These are phyloP conservation scores for Tulasnella sp. DNA, from an alignment of 768 basidiomycete genomes.

Conservation along the genomic window DNA sequence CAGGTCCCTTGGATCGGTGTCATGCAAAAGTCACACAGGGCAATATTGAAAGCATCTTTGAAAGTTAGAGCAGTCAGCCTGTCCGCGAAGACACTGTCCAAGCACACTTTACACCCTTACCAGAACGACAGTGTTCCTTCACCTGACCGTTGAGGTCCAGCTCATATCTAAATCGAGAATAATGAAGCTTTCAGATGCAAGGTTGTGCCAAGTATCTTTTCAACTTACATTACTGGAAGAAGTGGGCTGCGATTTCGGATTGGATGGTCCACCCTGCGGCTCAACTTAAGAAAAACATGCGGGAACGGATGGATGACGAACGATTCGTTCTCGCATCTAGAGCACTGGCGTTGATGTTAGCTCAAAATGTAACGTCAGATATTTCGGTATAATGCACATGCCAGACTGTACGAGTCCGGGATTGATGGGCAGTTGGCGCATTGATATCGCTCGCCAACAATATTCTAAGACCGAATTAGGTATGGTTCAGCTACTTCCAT, in stretches of 20 bases:
- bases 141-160: background rate
- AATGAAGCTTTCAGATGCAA: background rate
- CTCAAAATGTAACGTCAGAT: background rate
- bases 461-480: constrained; percentile 35
- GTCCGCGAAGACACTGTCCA: constrained; percentile 46
- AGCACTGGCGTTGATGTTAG: constrained; percentile 42
- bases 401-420: constrained; percentile 61
- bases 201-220: background rate
- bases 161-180: background rate
- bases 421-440: constrained; percentile 81
- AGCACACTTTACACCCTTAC: background rate
- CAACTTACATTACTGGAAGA: constrained; percentile 58
- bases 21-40: constrained; percentile 71
- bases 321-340: constrained; percentile 64
- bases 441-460: constrained; percentile 73
- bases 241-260: constrained; percentile 46
- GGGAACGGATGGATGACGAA: constrained; percentile 73
- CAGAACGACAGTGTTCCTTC: background rate
- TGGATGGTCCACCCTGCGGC: constrained; percentile 58
- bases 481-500: background rate
- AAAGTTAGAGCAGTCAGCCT: constrained; percentile 58
- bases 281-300: constrained; percentile 83
- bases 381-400: constrained; percentile 26
- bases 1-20: constrained; percentile 70
- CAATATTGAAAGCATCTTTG: background rate